Base-by-base conservation (phyloP, 164 flowering plant species). In the Stephania cephalantha region DNA sequence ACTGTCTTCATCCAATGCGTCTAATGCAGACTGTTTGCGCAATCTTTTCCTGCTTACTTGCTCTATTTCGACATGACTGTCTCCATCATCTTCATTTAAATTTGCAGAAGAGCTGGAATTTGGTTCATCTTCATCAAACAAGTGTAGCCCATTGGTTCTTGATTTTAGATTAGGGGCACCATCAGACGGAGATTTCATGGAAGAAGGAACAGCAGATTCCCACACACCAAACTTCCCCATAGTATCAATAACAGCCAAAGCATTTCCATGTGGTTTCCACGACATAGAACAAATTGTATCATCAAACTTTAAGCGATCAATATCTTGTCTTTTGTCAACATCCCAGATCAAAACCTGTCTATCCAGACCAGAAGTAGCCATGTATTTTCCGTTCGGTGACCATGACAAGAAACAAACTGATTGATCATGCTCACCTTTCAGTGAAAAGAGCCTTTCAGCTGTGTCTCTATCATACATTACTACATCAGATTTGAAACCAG, bases 381-480 rank as follows among this genome's bases (percentile, higher is more conserved):
- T 86, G 80, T 94, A 96, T 74, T 96, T 91, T 8, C 99, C 98
- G 81, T 96, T 96, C 53, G 97, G 98, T 63, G 99, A 92, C 98
- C 99, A 96, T 35, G 90, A 85, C 80, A 96, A 76, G 79, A 81
- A 94, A 84, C 98, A 92, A 70, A 96, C 74, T 73, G 90, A 85
- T 69, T 88, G 82, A 7, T 69, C 75, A 79, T 96, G 99, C 79
- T 92, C 97, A 45, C 97, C 98, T 80, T 87, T 91, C 78, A 96
- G 75, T 18, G 97, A 76, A 80, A 83, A 90, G n/a, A 88, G 75
- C 79, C 88, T 91, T 77, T 94, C 98, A 63, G 97, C 95, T 4
- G 98, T 96, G 83, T 94, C 97, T 79, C 97, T 88, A 72, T 96
- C 97, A 77, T 94, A 91, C 92, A 96, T 88, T 7, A 94, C 96